phyloP scores from a whole-genome alignment of 108 stramenopile genomes.

The Skeletonema potamos region DNA sequence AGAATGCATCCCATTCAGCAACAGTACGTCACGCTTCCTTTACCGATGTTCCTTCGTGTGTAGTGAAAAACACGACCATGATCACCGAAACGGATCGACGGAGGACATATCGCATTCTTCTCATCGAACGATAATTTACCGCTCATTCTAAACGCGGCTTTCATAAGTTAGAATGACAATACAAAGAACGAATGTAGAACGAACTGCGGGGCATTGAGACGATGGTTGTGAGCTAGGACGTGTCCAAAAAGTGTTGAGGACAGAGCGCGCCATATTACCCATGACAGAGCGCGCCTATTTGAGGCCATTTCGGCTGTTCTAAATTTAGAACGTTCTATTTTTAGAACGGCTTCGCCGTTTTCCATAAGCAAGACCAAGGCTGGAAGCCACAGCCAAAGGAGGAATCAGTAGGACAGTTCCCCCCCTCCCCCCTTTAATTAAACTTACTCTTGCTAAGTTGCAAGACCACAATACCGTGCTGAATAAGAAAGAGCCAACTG shows the following conservation, averaged over 20 bases:
- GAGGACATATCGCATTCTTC: background rate
- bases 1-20: slow-evolving; percentile 23
- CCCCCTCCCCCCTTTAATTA: too few species aligned
- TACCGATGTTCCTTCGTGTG: background rate
- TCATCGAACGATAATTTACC: too few species aligned
- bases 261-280: background rate
- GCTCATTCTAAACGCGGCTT: background rate
- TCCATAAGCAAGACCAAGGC: too few species aligned
- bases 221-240: background rate
- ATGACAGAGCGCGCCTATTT: background rate
- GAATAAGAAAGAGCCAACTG: too few species aligned
- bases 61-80: background rate
- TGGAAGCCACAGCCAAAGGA: too few species aligned
- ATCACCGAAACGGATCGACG: background rate
- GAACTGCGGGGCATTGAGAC: background rate
- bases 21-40: too few species aligned
- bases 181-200: background rate
- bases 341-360: background rate
- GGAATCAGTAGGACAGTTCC: too few species aligned
- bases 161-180: background rate
- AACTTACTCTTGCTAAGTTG: too few species aligned
- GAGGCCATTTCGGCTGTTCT: background rate
- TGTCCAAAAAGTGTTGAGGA: background rate
- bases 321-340: background rate
- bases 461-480: too few species aligned